Conservation (phyloP, 2,329 filamentous ascomycete species). For the Cordyceps militaris region DNA sequence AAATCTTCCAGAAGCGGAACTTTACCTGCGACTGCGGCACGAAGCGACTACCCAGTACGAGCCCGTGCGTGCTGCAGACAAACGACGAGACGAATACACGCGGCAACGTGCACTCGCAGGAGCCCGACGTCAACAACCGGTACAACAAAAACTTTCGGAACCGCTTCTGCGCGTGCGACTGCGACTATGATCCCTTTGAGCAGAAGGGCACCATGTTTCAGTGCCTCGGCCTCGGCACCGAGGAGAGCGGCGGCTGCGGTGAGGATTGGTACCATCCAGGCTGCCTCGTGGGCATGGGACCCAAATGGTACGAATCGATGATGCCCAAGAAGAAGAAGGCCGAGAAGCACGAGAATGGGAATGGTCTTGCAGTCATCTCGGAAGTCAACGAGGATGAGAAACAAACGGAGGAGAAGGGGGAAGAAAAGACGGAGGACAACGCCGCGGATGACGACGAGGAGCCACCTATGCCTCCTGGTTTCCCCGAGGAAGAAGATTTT, state of each 20-base stretch:
- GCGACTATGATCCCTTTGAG: conserved; percentile 79
- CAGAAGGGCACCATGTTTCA: conserved; percentile 99
- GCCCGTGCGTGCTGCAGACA: conserved; percentile 68
- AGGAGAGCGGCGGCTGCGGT: conserved; percentile 79
- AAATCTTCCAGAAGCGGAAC: conserved; percentile 91
- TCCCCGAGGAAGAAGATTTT: conserved; percentile 83
- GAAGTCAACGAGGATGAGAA: conserved; percentile 36
- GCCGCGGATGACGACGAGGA: conserved; percentile 49
- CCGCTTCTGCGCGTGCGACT: conserved; percentile 80
- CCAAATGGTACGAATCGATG: conserved; percentile 60
- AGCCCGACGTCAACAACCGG: conserved; percentile 64
- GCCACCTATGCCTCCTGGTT: conserved; percentile 70
- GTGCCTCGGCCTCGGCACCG: conserved; percentile 75
- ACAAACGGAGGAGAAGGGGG: conserved; percentile 11
- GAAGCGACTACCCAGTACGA: conserved; percentile 62
- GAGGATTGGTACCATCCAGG: conserved; percentile 98
- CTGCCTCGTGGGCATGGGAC: conserved; percentile 74
- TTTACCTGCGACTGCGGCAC: conserved; percentile 97
- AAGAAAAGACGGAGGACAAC: conserved; percentile 32
- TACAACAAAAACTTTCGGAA: conserved; percentile 98
- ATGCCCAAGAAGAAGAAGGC: conserved; percentile 21
- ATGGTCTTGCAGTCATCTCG: conserved; percentile 39
- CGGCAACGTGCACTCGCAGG: conserved; percentile 69
- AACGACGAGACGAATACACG: conserved; percentile 68
- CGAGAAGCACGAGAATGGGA: conserved; percentile 15